Evolutionary conservation across 257 asterid genomes (phyloP), one percentile per base, ranked within the genome.

Genomic region (Henckelia pumila): DNA sequence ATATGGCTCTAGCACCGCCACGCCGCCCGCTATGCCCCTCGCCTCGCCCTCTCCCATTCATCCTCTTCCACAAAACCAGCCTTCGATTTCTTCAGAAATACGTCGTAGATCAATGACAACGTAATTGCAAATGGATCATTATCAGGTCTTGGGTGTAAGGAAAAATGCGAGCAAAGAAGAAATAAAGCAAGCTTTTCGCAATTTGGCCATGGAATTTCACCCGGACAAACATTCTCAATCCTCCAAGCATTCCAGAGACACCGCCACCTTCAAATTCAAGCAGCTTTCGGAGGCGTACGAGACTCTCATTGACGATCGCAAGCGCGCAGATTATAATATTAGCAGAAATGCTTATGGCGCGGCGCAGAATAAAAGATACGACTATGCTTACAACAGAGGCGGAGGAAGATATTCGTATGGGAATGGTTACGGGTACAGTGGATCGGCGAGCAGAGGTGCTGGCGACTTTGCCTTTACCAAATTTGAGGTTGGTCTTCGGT

Each of bases 221-320:
- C 98, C 98, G 1, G 98, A 91, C 75, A 91, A 89, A 58, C 96
- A 91, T 76, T 84, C 87, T 8, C 86, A 83, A 22, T 91, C 97
- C 1, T 75, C 98, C 55, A 70, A 82, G 28, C 80, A 68, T 13
- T 64, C 74, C 1, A 73, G 70, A 61, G 88, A 85, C 32, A 73
- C 85, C 25, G 88, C 95, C 73, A 85, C 90, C 29, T 56, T 21
- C 2, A 84, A 83, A 77, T 91, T 91, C 88, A 91, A 85, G 83
- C 89, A 78, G 81, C 72, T 91, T 3, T 85, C 98, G n/a, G 92
- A 84, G 76, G 98, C 98, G 21, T 91, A 91, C 77, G 98, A 86
- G 52, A 76, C 77, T 58, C 86, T 91, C 4, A 78, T 72, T 8
- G 92, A 91, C 33, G 96, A 91, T 73, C 83, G 82, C 61, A 86